phyloP scores from a whole-genome alignment of 78 protist genomes.

The Protostelium mycophagum region DNA sequence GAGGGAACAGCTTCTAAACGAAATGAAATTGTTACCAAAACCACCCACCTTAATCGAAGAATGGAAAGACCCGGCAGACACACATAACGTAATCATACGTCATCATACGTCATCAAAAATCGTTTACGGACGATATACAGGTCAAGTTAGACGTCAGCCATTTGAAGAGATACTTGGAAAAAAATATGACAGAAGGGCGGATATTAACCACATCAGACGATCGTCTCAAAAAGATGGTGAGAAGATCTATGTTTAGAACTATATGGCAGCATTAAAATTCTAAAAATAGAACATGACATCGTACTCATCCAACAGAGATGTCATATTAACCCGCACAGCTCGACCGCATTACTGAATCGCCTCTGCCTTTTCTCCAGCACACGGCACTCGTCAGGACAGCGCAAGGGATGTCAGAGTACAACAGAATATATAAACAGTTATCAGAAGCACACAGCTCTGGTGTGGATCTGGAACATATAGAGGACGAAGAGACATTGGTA shows the following conservation, averaged over 20 bases:
- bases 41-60: neutral
- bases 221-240: neutral
- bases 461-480: neutral
- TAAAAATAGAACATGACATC: too few relatives aligned
- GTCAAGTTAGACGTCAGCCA: neutral
- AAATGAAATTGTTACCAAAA: neutral
- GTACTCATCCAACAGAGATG: too few relatives aligned
- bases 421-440: neutral
- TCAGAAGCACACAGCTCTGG: neutral
- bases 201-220: neutral
- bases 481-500: neutral
- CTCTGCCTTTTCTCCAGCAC: too few relatives aligned
- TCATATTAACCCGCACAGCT: too few relatives aligned
- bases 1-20: neutral
- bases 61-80: neutral
- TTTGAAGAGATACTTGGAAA: neutral
- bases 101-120: neutral
- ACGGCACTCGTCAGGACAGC: neutral
- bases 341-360: too few relatives aligned
- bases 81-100: neutral
- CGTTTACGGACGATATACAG: neutral
- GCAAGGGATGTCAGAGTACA: neutral
- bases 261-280: neutral
- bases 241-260: neutral
- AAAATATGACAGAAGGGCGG: neutral